Conservation (phyloP, 2,329 filamentous ascomycete genomes). For the Aspergillus cejpii region DNA sequence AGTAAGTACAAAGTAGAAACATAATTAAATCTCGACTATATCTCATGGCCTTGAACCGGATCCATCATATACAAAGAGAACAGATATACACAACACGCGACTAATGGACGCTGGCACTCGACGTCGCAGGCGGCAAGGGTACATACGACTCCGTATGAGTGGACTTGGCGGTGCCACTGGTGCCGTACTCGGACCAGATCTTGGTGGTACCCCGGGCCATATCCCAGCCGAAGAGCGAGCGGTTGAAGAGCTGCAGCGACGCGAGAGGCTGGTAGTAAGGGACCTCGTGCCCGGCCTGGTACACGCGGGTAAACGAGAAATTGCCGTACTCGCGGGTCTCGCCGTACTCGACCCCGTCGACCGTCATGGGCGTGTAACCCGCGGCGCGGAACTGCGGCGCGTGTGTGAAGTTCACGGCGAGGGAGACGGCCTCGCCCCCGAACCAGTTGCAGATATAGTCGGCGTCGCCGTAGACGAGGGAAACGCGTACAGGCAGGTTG, state of each 20-base stretch:
- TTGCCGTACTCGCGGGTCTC: conserved; percentile 71
- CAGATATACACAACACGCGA: background rate
- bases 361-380: conserved; percentile 65
- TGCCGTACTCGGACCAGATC: conserved; percentile 33
- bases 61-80: background rate
- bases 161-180: conserved; percentile 36
- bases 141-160: conserved; percentile 43
- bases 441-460: conserved; percentile 54
- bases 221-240: conserved; percentile 52
- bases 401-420: conserved; percentile 50
- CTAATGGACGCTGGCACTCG: conserved; percentile 3
- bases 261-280: conserved; percentile 54
- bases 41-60: too few species aligned
- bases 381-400: conserved; percentile 55
- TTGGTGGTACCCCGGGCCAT: conserved; percentile 47
- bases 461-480: conserved; percentile 62
- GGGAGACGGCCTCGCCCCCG: conserved; percentile 67
- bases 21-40: too few species aligned
- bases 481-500: conserved; percentile 57
- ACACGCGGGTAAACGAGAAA: conserved; percentile 60
- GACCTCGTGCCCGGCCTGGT: conserved; percentile 59
- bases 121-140: conserved; percentile 24
- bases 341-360: conserved; percentile 61
- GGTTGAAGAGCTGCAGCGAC: conserved; percentile 54
- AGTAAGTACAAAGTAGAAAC: too few species aligned